Base-by-base conservation (phyloP, 441 rosid species). In the Erodium trifolium region DNA sequence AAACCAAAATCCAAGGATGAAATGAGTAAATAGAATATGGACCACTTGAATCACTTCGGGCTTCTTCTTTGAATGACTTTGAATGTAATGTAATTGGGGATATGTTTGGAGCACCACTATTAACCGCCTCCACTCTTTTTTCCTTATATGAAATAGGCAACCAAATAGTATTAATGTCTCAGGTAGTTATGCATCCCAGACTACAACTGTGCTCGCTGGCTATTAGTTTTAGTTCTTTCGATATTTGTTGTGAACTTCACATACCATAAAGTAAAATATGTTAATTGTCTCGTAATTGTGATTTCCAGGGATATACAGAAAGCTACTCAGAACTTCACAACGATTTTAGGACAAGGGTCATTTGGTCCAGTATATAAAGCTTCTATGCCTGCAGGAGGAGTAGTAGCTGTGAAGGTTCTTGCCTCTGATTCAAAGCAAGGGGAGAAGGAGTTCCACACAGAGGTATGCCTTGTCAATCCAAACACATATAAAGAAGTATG, bases 341-440 rank as follows among this genome's bases (percentile, higher is more conserved):
- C 94, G n/a, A 73, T 85, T 64, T 63, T 95, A 68, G 99, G 99
- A 63, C 83, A 92, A 82, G 99, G 98, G 67, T 87, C 99, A 68
- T 92, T 89, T 77, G 99, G 98, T 76, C 94, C 91, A 34, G 98
- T 95, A 18, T 92, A 90, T 78, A 92, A 86, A 83, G 97, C 96
- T 23, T 70, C 74, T 51, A 72, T 92, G 86, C 82, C 87, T 47
- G 68, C 79, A 19, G 93, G 90, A 70, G 94, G 76, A 65, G 79
- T 78, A 37, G 86, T 85, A 5, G 99, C 99, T 13, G 93, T 86
- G 16, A 95, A 95, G 82, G 98, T 87, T 72, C 99, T 90, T 77
- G 97, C 96, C 75, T 82, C 97, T 68, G 77, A 87, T 79, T 95
- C 99, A 55, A 87, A 79, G 66, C 99, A 95, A 73, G 99, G 98